phyloP scores from a whole-genome alignment of 768 basidiomycete species.

The Podaxis sp. region DNA sequence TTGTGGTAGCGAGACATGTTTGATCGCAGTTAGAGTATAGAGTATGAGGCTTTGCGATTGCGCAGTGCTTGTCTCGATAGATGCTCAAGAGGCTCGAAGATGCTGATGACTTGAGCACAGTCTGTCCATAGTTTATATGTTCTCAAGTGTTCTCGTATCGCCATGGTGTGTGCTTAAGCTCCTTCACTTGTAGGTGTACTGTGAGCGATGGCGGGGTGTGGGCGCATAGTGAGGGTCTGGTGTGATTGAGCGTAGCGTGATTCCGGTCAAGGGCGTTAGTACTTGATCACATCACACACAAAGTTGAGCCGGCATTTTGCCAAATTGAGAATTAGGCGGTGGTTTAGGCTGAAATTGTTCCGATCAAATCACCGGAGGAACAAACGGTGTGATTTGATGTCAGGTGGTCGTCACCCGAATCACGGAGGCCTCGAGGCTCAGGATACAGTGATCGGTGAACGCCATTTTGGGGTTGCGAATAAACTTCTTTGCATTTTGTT shows the following conservation, averaged over 20 bases:
- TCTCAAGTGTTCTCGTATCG: neutral
- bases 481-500: neutral
- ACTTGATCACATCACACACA: neutral
- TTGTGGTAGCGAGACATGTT: constrained; percentile 13
- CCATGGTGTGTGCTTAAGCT: neutral
- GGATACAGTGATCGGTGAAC: neutral
- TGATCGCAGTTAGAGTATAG: constrained; percentile 9
- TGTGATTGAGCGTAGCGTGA: constrained; percentile 17
- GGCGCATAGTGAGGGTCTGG: neutral
- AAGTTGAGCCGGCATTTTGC: neutral
- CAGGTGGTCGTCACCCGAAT: neutral
- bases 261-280: neutral
- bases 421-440: neutral
- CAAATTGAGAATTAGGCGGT: neutral
- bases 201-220: constrained; percentile 4
- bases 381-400: neutral
- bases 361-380: neutral
- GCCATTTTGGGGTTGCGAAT: neutral
- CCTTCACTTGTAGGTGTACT: neutral
- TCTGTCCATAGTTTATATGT: neutral
- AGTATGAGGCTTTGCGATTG: constrained; percentile 4
- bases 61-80: neutral
- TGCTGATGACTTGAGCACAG: neutral
- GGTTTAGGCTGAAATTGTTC: neutral
- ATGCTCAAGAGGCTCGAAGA: neutral